A percentile compares a stretch with the other conserved stretches of the same genome.
phyloP scores from a whole-genome alignment of 1,284 basidiomycete genomes.

The Leccinum pseudoinsigne region DNA sequence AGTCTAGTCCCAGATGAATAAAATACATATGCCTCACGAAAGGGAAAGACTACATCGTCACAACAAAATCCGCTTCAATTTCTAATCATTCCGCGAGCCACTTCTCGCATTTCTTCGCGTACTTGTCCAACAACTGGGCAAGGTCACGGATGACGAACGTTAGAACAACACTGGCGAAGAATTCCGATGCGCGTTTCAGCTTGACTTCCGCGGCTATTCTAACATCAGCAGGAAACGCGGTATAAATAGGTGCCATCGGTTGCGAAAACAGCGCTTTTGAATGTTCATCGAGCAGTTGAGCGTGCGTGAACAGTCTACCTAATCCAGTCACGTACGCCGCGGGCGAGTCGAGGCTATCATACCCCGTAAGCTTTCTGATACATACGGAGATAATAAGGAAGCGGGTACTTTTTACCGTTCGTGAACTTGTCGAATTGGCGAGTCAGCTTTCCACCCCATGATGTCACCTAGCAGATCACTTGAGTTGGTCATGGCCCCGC shows the following conservation, averaged over 20 bases:
- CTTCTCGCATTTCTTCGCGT: constrained; percentile 87
- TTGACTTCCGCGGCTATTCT: constrained; percentile 70
- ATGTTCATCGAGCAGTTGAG: constrained; percentile 87
- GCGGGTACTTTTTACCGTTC: constrained; percentile 82
- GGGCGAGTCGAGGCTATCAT: constrained; percentile 79
- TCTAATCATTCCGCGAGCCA: constrained; percentile 72
- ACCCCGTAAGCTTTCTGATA: constrained; percentile 16
- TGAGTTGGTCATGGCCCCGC: constrained; percentile 11
- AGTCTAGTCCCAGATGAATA: constrained; percentile 41
- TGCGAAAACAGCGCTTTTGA: constrained; percentile 70
- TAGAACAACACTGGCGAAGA: constrained; percentile 87
- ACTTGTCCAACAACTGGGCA: constrained; percentile 87
- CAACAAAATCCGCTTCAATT: constrained; percentile 24
- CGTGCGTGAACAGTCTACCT: constrained; percentile 70
- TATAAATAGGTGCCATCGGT: constrained; percentile 69
- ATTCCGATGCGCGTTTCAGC: constrained; percentile 82
- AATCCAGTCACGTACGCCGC: constrained; percentile 84
- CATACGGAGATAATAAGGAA: constrained; percentile 11
- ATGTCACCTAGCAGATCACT: constrained; percentile 43
- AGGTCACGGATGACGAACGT: constrained; percentile 90
- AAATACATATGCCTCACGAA: constrained; percentile 37
- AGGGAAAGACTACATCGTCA: constrained; percentile 31
- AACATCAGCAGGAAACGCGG: constrained; percentile 63
- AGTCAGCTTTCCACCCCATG: constrained; percentile 82
- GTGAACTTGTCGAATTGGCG: constrained; percentile 90